Evolutionary conservation across 2,329 filamentous ascomycete species (phyloP).

Genomic region (Arthroderma sp.): DNA sequence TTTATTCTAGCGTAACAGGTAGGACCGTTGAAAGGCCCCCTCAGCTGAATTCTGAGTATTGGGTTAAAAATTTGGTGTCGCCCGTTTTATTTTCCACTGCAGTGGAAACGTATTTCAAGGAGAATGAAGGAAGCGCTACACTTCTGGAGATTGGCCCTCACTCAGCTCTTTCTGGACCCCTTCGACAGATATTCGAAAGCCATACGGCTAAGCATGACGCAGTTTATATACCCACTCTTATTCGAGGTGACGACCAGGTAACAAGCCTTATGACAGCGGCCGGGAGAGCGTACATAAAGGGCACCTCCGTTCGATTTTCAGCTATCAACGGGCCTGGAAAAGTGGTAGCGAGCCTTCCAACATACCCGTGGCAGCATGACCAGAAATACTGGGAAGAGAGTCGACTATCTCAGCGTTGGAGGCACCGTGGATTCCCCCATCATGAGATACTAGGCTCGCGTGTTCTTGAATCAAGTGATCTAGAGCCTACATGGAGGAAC

Average conservation of each 20-base stretch:
- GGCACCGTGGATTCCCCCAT: neutral
- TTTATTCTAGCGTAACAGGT: neutral
- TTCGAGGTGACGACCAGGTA: slow-evolving; percentile 8
- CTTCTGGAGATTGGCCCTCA: slow-evolving; percentile 17
- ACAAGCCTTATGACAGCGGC: neutral
- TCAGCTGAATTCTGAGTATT: neutral
- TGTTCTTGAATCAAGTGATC: slow-evolving; percentile 19
- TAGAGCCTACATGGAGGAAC: slow-evolving; percentile 32
- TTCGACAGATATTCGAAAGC: slow-evolving; percentile 13
- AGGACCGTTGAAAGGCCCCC: neutral
- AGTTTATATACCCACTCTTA: slow-evolving; percentile 6
- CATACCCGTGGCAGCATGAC: neutral
- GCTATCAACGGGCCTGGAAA: neutral
- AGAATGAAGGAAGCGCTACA: neutral
- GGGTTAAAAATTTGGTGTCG: slow-evolving; percentile 2
- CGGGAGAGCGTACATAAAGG: slow-evolving; percentile 6
- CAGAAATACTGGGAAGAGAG: neutral
- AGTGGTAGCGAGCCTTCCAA: neutral
- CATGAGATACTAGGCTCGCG: slow-evolving; percentile 20
- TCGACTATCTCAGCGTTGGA: neutral
- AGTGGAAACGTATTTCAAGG: neutral
- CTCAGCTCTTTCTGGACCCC: slow-evolving; percentile 13
- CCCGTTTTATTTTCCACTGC: slow-evolving; percentile 6
- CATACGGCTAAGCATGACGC: neutral
- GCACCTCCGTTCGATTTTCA: neutral